Base-by-base conservation (phyloP, 352 stramenopile genomes). In the Phytophthora melonis region DNA sequence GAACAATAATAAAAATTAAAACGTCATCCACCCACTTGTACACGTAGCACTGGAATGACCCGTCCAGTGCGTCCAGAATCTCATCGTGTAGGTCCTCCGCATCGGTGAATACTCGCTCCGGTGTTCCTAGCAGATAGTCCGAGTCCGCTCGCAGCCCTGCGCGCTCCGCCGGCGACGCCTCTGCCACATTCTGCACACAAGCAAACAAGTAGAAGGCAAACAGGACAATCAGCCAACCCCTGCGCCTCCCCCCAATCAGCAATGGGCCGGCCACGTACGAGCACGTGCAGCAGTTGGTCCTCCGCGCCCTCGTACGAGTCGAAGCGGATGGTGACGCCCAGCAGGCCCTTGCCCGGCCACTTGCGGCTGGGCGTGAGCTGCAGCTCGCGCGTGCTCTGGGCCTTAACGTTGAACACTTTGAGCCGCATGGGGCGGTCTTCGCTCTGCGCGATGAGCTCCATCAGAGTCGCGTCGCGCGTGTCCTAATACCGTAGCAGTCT, bases 301-400 rank as follows among this genome's bases (percentile, higher is more conserved):
- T 99, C 97, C 0, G 97, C 96, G 23, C 96, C 88, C 66, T 98
- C 87, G 79, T 98, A 99, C 70, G 97, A 97, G 80, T 99, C 98
- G 60, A 99, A 98, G 50, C 97, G 94, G 68, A 99, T 99, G 16
- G 98, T 99, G 14, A 99, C 96, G 27, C 97, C 98, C 5, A 99
- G 79, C 14, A 99, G 83, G 8, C 97, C 97, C 62, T 98, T 97
- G 41, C 97, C 97, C 21, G 89, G 87, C 97, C 97, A 99, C 21
- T 90, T 86, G 25, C 93, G 87, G n/a, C 85, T 96, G 10, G 98
- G 98, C 21, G 87, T 97, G n/a, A 99, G 78, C 58, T 81, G 74
- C 58, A 97, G 58, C 27, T 92, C 87, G 52, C 90, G 78, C 7
- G 78, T 90, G 21, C 79, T 86, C 68, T 94, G 86, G 5, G 90